A percentile compares a stretch with the other conserved stretches of the same genome.
Conservation (phyloP, 768 basidiomycete species). For the Lactarius deliciosus region DNA sequence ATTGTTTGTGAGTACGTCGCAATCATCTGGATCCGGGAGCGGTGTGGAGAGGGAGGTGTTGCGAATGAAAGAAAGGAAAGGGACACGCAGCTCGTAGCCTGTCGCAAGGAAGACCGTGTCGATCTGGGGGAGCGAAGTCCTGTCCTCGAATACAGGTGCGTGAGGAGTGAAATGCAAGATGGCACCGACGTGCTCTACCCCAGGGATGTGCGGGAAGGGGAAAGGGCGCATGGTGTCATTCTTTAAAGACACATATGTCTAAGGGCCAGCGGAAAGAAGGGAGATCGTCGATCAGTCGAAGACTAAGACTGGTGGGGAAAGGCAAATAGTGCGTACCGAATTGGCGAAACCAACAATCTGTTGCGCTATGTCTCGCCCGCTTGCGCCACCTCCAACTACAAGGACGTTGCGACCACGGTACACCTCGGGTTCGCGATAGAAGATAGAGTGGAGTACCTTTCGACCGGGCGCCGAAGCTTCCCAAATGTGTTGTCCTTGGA, state of each 20-base stretch:
- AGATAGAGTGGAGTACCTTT: conserved; percentile 47
- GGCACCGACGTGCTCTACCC: not conserved
- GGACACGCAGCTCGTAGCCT: conserved; percentile 55
- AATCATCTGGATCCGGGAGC: conserved; percentile 15
- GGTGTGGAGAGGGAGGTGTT: conserved; percentile 27
- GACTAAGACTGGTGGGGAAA: conserved; percentile 36
- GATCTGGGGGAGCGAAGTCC: not conserved
- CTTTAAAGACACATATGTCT: conserved; percentile 1
- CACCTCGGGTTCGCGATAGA: conserved; percentile 36
- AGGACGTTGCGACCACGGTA: conserved; percentile 47
- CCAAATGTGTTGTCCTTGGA: conserved; percentile 50
- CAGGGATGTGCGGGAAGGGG: conserved; percentile 2
- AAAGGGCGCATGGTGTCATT: conserved; percentile 4
- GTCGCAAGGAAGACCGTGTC: conserved; percentile 48
- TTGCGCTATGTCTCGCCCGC: conserved; percentile 47
- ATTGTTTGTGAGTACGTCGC: conserved; percentile 45
- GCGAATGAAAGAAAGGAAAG: conserved; percentile 42
- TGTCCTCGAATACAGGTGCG: conserved; percentile 43
- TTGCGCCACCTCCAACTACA: conserved; percentile 49
- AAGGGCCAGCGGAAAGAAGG: conserved; percentile 21
- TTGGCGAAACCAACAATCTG: conserved; percentile 49
- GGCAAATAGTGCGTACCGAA: conserved; percentile 41
- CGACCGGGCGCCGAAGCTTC: conserved; percentile 37
- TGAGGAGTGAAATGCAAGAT: conserved; percentile 22
- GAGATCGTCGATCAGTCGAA: not conserved